Conservation (phyloP, 345 rosid genomes). For the Bruguiera gymnorhiza region DNA sequence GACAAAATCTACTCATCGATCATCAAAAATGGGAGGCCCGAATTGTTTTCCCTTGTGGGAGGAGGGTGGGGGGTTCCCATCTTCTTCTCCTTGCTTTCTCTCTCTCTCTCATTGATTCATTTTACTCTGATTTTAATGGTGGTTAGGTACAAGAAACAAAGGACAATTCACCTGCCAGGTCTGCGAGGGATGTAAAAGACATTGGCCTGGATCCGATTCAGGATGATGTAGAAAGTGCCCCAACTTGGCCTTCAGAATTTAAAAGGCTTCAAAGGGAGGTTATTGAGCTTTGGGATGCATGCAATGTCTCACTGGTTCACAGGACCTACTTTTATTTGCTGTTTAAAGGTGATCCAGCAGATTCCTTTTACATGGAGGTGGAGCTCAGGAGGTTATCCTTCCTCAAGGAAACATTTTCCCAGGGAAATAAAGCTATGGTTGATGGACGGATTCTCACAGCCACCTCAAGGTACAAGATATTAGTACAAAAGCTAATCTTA, state of each 20-base stretch:
- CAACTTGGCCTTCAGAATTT: slow-evolving; percentile 58
- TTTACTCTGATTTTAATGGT: slow-evolving; percentile 6
- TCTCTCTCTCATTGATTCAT: background rate
- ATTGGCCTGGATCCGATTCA: slow-evolving; percentile 71
- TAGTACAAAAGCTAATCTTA: background rate
- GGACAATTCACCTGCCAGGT: slow-evolving; percentile 19
- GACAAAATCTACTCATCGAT: background rate
- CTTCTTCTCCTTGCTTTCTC: background rate
- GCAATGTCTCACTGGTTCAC: slow-evolving; percentile 77
- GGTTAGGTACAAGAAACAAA: slow-evolving; percentile 51
- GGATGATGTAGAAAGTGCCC: slow-evolving; percentile 39
- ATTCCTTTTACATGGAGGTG: slow-evolving; percentile 82
- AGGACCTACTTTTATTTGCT: slow-evolving; percentile 85
- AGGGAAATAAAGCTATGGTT: slow-evolving; percentile 45
- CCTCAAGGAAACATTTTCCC: slow-evolving; percentile 52
- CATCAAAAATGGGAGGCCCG: background rate
- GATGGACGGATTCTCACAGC: slow-evolving; percentile 42
- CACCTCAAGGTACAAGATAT: slow-evolving; percentile 48
- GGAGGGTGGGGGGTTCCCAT: background rate
- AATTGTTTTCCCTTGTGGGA: background rate
- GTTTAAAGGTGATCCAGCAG: slow-evolving; percentile 73
- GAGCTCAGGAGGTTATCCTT: slow-evolving; percentile 71
- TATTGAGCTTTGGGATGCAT: slow-evolving; percentile 75
- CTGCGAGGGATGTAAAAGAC: slow-evolving; percentile 52
- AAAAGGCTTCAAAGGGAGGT: slow-evolving; percentile 65